Conservation (phyloP, 202 grass and related monocot genomes). For the Panicum hallii region DNA sequence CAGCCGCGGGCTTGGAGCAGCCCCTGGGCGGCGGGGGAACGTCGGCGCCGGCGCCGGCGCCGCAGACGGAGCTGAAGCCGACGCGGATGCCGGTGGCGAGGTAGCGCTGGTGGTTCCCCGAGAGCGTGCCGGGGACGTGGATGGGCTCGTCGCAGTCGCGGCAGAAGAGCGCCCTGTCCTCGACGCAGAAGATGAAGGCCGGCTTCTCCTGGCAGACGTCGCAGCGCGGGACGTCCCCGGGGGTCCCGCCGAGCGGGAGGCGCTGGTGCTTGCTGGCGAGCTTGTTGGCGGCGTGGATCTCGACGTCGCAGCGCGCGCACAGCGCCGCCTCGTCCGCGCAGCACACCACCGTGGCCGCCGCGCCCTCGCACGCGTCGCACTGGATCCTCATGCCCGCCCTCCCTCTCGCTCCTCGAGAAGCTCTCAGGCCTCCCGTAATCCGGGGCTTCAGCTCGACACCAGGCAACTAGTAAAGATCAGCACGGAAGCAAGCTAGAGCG, state of each 20-base stretch:
- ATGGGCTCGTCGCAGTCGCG: constrained; percentile 89
- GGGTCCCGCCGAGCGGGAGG: constrained; percentile 54
- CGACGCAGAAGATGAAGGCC: constrained; percentile 90
- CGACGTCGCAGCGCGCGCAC: constrained; percentile 79
- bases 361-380: constrained; percentile 88
- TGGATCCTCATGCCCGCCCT: constrained; percentile 72
- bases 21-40: constrained; percentile 21
- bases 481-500: not conserved
- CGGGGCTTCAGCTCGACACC: not conserved
- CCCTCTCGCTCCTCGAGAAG: not conserved
- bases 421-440: not conserved
- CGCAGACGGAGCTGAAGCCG: constrained; percentile 62
- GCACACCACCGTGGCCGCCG: constrained; percentile 80
- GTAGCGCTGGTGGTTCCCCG: constrained; percentile 79
- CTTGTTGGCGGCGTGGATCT: constrained; percentile 93
- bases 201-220: constrained; percentile 95
- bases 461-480: not conserved
- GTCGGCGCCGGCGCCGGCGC: not conserved
- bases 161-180: constrained; percentile 92
- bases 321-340: constrained; percentile 98
- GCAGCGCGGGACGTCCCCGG: constrained; percentile 60
- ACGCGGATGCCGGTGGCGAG: constrained; percentile 91
- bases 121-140: constrained; percentile 75
- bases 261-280: constrained; percentile 95
- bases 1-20: constrained; percentile 19